Base-by-base conservation (phyloP, 768 basidiomycete genomes). In the Mycena epipterygia region DNA sequence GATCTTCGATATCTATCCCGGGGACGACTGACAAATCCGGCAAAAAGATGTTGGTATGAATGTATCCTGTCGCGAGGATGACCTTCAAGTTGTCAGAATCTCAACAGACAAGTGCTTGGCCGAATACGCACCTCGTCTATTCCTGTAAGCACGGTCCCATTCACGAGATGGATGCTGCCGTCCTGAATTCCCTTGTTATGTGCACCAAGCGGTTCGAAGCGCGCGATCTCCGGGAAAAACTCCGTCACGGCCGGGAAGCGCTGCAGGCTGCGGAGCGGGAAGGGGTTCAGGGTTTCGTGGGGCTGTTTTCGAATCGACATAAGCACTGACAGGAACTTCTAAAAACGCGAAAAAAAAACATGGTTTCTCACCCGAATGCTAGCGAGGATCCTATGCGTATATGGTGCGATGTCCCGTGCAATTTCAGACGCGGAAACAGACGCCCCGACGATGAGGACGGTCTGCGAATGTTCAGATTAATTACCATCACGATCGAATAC, bases 1-100 rank as follows among this genome's bases (percentile, higher is more conserved):
- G n/a, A n/a, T n/a, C n/a, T n/a, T n/a, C n/a, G n/a, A n/a, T n/a
- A n/a, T n/a, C n/a, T n/a, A n/a, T n/a, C n/a, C n/a, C n/a, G n/a
- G n/a, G n/a, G n/a, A 11, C 30, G 5, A 63, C 68, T 69, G 27
- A 73, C 72, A 52, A 57, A 55, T 66, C 52, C 3, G 16, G 71
- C 17, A 81, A 68, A 71, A 81, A 82, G 9, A 76, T 76, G 52
- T 77, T 80, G 0, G 78, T 73, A 41, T 76, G 77, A 52, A 73
- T 66, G 61, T 77, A 81, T 25, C 81, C 81, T 6, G 81, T 81
- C 5, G 77, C 76, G 48, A 81, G 78, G 41, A 81, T 76, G 37
- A 56, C 71, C 73, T 67, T 74, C 67, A 14, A 55, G 33, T 12
- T n/a, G 17, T 64, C 1, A 9, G 44, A 25, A 7, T 16, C n/a